phyloP scores from a whole-genome alignment of 345 rosid species.

The Hibiscus syriacus region DNA sequence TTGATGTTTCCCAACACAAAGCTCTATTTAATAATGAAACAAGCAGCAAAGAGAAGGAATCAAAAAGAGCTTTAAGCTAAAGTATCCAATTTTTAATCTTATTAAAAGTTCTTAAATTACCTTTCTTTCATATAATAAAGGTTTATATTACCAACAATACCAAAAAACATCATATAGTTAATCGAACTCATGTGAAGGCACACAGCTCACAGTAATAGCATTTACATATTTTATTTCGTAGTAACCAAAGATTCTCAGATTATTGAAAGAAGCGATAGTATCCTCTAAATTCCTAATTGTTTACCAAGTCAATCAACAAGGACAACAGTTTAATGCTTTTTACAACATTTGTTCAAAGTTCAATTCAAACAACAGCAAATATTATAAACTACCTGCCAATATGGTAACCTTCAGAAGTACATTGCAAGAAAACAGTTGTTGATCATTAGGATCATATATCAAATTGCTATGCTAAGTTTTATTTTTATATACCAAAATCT shows the following conservation, averaged over 20 bases:
- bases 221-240: background rate
- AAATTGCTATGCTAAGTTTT: too few species aligned
- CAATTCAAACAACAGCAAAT: background rate
- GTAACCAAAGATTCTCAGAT: background rate
- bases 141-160: background rate
- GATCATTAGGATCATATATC: background rate
- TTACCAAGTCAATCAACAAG: background rate
- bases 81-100: background rate
- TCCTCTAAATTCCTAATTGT: background rate
- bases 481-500: too few species aligned
- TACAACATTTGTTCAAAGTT: background rate
- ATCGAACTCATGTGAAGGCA: background rate
- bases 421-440: background rate
- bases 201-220: background rate
- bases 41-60: background rate
- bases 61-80: background rate
- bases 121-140: background rate
- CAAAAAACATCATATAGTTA: background rate
- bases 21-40: conserved; percentile 6
- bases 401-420: background rate
- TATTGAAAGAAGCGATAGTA: background rate
- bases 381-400: background rate
- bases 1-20: conserved; percentile 2
- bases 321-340: background rate
- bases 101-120: background rate